phyloP scores from a whole-genome alignment of 306 rosid genomes.

The Betula pendula region DNA sequence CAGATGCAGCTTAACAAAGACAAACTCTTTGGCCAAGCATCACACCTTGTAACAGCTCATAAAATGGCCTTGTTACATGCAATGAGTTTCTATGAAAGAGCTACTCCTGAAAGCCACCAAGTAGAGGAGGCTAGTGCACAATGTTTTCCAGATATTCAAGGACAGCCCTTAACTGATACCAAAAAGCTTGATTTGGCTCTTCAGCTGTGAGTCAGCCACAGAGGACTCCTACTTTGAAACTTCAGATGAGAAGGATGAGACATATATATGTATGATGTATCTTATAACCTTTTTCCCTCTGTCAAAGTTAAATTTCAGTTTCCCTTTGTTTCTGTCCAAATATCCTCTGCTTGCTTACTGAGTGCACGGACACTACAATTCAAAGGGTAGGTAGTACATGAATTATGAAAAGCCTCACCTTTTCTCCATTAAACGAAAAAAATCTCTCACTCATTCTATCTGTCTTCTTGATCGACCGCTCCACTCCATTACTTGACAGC shows the following conservation, averaged over 20 bases:
- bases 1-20: slow-evolving; percentile 11
- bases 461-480: too few species aligned
- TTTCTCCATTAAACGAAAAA: too few species aligned
- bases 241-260: not conserved
- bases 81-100: slow-evolving; percentile 8
- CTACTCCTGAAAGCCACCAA: slow-evolving; percentile 7
- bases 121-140: slow-evolving; percentile 17
- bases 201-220: slow-evolving; percentile 28
- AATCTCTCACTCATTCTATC: too few species aligned
- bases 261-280: not conserved
- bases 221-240: not conserved
- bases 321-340: not conserved
- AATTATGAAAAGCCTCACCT: too few species aligned
- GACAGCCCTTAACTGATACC: slow-evolving; percentile 16
- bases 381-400: not conserved
- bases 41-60: not conserved
- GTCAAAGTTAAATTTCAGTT: not conserved
- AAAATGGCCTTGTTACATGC: slow-evolving; percentile 18
- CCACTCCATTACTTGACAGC: too few species aligned
- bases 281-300: not conserved
- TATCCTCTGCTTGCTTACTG: not conserved
- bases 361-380: not conserved
- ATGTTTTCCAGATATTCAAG: not conserved
- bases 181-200: slow-evolving; percentile 35
- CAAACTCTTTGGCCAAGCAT: not conserved